Base-by-base conservation (phyloP, 2,329 filamentous ascomycete species). In the Fusarium cicatricum region DNA sequence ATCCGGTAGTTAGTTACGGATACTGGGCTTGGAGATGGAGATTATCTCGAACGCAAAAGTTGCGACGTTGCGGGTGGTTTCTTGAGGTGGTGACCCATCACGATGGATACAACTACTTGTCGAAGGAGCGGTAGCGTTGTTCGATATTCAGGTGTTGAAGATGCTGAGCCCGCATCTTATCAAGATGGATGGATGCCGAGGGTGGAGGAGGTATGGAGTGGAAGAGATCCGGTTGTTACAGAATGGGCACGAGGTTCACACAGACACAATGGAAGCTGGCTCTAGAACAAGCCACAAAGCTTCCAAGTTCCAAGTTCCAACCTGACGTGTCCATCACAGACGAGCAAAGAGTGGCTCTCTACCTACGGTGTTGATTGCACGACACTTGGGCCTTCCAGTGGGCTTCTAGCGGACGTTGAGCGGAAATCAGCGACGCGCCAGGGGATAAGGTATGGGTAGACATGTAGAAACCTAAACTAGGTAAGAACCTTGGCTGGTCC, bases 1-100 rank as follows among this genome's bases (percentile, higher is more conserved):
- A 64, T 65, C 61, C 61, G 61, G 61, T 50, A 64, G 49, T 62
- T 64, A n/a, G n/a, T n/a, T n/a, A n/a, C n/a, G n/a, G n/a, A n/a
- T n/a, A 45, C 11, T 62, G 17, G 23, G 23, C 23, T 26, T 8
- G 42, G 37, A 39, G 41, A 45, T 47, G 41, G 40, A 50, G 58
- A 49, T 56, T 43, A 66, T 44, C 50, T 56, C 36, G 48, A 50
- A 29, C 23, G 29, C 33, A 16, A 28, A 26, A 45, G 31, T 21
- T 45, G 33, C 42, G 43, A 37, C 43, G 43, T 33, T 46, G 43
- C 32, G 37, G 15, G 31, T 26, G 19, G 32, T 36, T 36, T 42
- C 37, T 11, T 16, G 11, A 10, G 33, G 44, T 19, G 33, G 44
- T 19, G 29, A 38, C 17, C 34, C 29, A 42, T 44, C 31, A 31